Conservation (phyloP, 139 green algal genomes). For the Chlamydomonas schloesseri region DNA sequence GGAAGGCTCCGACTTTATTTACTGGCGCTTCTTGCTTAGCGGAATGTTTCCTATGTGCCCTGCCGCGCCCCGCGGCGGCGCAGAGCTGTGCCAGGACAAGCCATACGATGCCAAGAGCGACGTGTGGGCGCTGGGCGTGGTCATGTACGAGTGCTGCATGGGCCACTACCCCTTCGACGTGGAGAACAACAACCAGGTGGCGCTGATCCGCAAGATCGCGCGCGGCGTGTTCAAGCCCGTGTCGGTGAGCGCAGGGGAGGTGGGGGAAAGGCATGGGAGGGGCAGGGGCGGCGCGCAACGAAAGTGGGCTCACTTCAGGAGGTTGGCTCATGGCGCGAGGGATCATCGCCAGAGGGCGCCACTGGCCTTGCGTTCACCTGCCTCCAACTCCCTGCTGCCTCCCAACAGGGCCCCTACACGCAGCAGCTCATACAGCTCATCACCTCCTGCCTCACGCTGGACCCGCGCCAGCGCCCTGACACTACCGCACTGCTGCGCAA, state of each 20-base stretch:
- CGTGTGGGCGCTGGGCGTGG: conserved; percentile 79
- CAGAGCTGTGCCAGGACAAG: conserved; percentile 86
- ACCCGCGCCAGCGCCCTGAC: conserved; percentile 48
- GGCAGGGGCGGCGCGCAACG: too few species aligned
- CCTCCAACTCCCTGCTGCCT: too few species aligned
- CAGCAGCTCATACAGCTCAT: conserved; percentile 57
- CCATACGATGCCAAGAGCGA: conserved; percentile 85
- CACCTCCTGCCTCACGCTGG: conserved; percentile 51
- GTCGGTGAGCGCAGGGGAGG: too few species aligned
- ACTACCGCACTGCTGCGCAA: conserved; percentile 45
- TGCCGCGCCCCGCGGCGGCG: too few species aligned
- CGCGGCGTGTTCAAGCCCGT: conserved; percentile 66
- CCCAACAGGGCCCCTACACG: conserved; percentile 65
- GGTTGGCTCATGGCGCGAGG: too few species aligned
- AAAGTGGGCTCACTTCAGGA: too few species aligned
- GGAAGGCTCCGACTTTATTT: too few species aligned
- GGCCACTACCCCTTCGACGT: conserved; percentile 78
- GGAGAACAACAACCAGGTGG: conserved; percentile 72
- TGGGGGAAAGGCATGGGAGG: too few species aligned
- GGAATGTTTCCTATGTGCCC: too few species aligned
- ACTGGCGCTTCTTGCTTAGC: too few species aligned
- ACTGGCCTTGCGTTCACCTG: too few species aligned
- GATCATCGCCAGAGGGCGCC: too few species aligned
- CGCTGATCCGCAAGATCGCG: conserved; percentile 84
- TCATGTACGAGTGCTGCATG: conserved; percentile 80